phyloP scores from a whole-genome alignment of 805 yeast genomes.

The Tetrapisispora arboricola region DNA sequence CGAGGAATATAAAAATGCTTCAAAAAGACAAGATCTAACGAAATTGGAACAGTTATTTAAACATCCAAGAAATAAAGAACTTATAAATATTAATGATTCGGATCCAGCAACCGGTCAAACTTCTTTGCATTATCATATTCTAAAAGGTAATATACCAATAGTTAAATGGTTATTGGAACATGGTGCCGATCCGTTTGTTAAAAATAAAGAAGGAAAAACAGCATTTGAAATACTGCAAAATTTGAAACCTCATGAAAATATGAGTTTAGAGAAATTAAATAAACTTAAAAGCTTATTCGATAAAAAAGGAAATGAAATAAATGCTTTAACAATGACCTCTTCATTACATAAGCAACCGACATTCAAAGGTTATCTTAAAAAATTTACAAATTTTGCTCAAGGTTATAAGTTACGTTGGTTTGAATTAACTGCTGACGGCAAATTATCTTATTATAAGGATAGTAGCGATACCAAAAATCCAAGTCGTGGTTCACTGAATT shows the following conservation, averaged over 20 bases:
- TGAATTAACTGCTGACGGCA: slow-evolving; percentile 69
- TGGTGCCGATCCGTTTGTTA: slow-evolving; percentile 90
- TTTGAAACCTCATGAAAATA: slow-evolving; percentile 37
- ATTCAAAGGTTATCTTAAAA: slow-evolving; percentile 81
- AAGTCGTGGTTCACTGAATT: slow-evolving; percentile 80
- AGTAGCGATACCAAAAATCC: slow-evolving; percentile 81
- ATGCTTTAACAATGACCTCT: slow-evolving; percentile 39
- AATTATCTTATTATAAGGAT: slow-evolving; percentile 76
- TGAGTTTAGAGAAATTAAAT: slow-evolving; percentile 12
- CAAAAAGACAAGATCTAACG: slow-evolving; percentile 54
- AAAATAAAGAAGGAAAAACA: slow-evolving; percentile 69
- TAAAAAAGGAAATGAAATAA: slow-evolving; percentile 66
- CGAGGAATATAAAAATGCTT: slow-evolving; percentile 54
- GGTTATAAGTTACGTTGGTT: slow-evolving; percentile 95
- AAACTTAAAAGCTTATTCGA: slow-evolving; percentile 54
- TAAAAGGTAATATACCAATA: slow-evolving; percentile 64
- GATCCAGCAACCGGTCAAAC: slow-evolving; percentile 91
- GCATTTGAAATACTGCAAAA: slow-evolving; percentile 66
- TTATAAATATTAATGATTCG: slow-evolving; percentile 82
- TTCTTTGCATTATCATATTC: slow-evolving; percentile 78
- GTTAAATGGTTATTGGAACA: slow-evolving; percentile 80
- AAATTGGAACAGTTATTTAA: slow-evolving; percentile 53
- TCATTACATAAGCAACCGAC: slow-evolving; percentile 52
- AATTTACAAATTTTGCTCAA: slow-evolving; percentile 94
- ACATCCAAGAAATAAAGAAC: slow-evolving; percentile 65